phyloP scores from a whole-genome alignment of 2,329 filamentous ascomycete genomes.

The Pseudogymnoascus sp. region DNA sequence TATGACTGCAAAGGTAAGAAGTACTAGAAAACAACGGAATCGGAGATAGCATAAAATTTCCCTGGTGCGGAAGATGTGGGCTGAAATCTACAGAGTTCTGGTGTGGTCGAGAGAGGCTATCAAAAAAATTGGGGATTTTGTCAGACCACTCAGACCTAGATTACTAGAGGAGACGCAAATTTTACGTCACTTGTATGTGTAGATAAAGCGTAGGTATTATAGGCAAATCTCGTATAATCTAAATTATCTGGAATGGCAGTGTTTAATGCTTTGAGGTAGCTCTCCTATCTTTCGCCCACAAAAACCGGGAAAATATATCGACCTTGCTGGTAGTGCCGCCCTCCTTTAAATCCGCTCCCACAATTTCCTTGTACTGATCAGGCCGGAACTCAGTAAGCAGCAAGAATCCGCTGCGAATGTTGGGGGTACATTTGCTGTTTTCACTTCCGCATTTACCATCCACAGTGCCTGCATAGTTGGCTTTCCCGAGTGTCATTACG shows the following conservation, averaged over 20 bases:
- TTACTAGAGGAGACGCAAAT: slow-evolving; percentile 15
- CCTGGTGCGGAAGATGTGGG: no score
- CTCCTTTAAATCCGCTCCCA: not conserved
- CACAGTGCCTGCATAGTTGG: not conserved
- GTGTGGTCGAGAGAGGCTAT: no score
- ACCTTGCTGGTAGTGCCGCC: not conserved
- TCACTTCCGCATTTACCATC: not conserved
- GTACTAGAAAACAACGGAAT: no score
- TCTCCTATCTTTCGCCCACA: not conserved
- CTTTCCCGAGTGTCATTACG: slow-evolving; percentile 17
- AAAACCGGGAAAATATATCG: not conserved
- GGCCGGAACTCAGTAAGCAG: not conserved
- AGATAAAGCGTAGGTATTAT: not conserved
- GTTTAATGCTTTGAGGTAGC: not conserved
- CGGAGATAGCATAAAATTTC: no score
- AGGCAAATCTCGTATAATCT: not conserved
- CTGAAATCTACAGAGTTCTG: no score
- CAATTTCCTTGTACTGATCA: not conserved
- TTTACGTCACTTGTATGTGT: not conserved
- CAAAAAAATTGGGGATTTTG: no score
- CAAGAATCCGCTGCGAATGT: not conserved
- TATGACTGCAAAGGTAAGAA: no score
- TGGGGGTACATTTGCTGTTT: not conserved
- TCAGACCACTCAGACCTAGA: slow-evolving; percentile 23
- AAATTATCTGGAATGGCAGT: not conserved